Percentiles rank a stretch among this genome's conserved stretches.
phyloP scores from a whole-genome alignment of 306 rosid genomes.

The Begonia masoniana region DNA sequence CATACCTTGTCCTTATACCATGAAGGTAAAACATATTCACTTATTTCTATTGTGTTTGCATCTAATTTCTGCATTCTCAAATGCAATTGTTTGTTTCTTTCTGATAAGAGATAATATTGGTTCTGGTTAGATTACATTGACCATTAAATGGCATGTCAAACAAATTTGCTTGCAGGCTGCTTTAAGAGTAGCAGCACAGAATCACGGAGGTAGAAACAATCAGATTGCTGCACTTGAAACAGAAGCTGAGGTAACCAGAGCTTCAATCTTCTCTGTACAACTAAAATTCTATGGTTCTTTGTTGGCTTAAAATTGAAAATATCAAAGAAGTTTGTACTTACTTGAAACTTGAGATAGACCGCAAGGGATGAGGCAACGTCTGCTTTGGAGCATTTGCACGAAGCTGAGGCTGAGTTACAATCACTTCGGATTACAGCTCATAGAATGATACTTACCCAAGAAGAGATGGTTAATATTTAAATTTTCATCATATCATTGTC shows the following conservation, averaged over 20 bases:
- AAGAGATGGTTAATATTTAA: slow-evolving; percentile 61
- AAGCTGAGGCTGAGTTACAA: slow-evolving; percentile 33
- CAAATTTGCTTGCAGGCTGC: slow-evolving; percentile 48
- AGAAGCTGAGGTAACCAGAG: slow-evolving; percentile 77
- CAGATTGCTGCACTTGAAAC: slow-evolving; percentile 31
- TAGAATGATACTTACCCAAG: slow-evolving; percentile 67
- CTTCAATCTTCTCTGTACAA: slow-evolving; percentile 32
- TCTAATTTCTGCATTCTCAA: too few species aligned
- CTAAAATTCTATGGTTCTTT: background rate
- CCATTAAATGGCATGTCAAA: slow-evolving; percentile 1
- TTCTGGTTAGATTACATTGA: background rate
- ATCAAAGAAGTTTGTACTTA: slow-evolving; percentile 11
- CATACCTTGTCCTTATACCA: too few species aligned
- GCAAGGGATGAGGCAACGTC: slow-evolving; percentile 55
- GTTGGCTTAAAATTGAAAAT: slow-evolving; percentile 2
- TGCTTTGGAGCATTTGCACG: slow-evolving; percentile 49
- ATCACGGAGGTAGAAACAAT: slow-evolving; percentile 26
- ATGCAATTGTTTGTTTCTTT: too few species aligned
- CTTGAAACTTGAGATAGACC: slow-evolving; percentile 19
- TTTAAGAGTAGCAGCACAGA: slow-evolving; percentile 42
- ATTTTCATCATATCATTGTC: slow-evolving; percentile 1
- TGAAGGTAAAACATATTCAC: background rate
- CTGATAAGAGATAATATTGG: background rate
- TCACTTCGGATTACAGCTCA: slow-evolving; percentile 42
- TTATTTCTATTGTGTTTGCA: background rate